phyloP scores from a whole-genome alignment of 306 rosid species.

The Lithocarpus polystachyus region DNA sequence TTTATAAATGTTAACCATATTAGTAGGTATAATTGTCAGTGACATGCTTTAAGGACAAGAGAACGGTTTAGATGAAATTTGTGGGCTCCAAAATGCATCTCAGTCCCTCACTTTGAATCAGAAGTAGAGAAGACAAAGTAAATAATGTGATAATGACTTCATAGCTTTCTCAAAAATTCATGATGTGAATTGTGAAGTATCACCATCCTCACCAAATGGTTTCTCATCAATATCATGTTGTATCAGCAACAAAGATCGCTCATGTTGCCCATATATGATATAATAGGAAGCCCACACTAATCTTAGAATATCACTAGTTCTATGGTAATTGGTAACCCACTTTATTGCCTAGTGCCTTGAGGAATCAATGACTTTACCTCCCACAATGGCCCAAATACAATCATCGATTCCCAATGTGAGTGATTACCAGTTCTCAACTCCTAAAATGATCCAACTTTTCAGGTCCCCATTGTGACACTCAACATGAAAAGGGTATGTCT shows the following conservation, averaged over 20 bases:
- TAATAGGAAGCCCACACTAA: background rate
- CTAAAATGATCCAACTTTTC: too few relatives aligned
- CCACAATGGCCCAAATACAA: too few relatives aligned
- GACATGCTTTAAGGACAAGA: background rate
- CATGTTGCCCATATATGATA: constrained; percentile 7
- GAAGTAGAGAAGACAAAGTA: constrained; percentile 10
- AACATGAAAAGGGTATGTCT: too few relatives aligned
- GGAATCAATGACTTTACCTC: too few relatives aligned
- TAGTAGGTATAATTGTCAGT: too few relatives aligned
- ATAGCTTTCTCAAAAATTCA: background rate
- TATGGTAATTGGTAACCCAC: background rate
- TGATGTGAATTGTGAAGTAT: constrained; percentile 16
- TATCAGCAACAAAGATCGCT: background rate
- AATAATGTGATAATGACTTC: constrained; percentile 15
- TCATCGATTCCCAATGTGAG: too few relatives aligned
- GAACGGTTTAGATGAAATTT: background rate
- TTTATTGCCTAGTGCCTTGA: background rate
- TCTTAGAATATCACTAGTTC: background rate
- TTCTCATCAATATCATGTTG: constrained; percentile 9
- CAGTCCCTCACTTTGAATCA: background rate
- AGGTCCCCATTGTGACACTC: too few relatives aligned
- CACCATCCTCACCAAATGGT: constrained; percentile 15
- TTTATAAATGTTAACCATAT: too few relatives aligned
- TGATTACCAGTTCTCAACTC: too few relatives aligned
- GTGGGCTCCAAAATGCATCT: constrained; percentile 1